Percentiles rank a stretch among this genome's conserved stretches.
Evolutionary conservation across 2,329 filamentous ascomycete species (phyloP).

Genomic region (Talaromyces verruculosus): DNA sequence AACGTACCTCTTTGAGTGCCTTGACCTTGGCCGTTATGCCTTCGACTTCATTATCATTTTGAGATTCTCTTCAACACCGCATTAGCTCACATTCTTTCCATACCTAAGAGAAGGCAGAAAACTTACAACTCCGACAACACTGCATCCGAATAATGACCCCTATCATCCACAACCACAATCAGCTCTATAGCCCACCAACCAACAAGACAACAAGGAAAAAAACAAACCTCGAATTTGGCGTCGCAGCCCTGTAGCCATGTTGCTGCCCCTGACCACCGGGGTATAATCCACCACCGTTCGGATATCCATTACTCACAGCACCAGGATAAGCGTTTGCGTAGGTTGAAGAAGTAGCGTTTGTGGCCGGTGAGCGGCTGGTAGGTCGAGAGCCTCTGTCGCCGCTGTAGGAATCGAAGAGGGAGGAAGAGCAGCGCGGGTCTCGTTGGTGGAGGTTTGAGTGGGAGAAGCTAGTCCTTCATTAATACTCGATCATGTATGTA

Average conservation of each 20-base stretch:
- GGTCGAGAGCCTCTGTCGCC: slow-evolving; percentile 49
- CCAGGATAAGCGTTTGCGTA: slow-evolving; percentile 46
- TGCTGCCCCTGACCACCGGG: background rate
- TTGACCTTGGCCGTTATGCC: slow-evolving; percentile 89
- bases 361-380: slow-evolving; percentile 40
- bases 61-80: slow-evolving; percentile 61
- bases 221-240: slow-evolving; percentile 66
- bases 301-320: slow-evolving; percentile 15
- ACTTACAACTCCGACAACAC: slow-evolving; percentile 56
- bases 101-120: background rate
- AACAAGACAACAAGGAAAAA: slow-evolving; percentile 23
- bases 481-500: too few species aligned
- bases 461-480: too few species aligned
- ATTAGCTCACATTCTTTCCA: background rate
- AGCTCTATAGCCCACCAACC: background rate
- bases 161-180: slow-evolving; percentile 35
- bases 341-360: slow-evolving; percentile 44
- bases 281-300: slow-evolving; percentile 25
- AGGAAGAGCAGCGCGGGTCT: slow-evolving; percentile 65
- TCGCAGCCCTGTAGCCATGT: slow-evolving; percentile 37
- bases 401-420: slow-evolving; percentile 71
- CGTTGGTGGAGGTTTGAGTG: slow-evolving; percentile 67
- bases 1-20: slow-evolving; percentile 80
- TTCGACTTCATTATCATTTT: slow-evolving; percentile 87
- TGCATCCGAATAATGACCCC: slow-evolving; percentile 88